Base-by-base conservation (phyloP, 2,329 filamentous ascomycete species). In the Monosporascus ibericus region DNA sequence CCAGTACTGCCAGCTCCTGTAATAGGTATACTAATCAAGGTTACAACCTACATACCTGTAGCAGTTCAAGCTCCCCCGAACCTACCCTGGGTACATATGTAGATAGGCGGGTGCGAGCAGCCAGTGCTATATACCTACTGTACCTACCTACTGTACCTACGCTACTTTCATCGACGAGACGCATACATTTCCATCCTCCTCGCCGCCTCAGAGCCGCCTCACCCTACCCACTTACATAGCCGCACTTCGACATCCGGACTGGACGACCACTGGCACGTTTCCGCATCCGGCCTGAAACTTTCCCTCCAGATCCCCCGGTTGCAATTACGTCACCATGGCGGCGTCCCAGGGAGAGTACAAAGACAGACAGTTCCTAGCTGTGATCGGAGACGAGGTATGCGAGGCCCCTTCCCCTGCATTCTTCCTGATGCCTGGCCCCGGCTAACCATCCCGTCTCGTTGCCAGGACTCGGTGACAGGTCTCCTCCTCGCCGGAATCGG, bases 401-500 rank as follows among this genome's bases (percentile, higher is more conserved):
- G 9, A 34, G 11, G 30, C 11, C 30, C n/a, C 17, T 17, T 15
- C 24, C n/a, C 48, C 44, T 27, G 6, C 24, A 37, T 14, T 34
- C 30, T 11, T 11, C 1, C 9, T 1, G 30, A 34, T 9, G 9
- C 11, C 4, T 14, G 9, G 11, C 42, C 22, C 42, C 6, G 49
- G 37, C 49, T 50, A 58, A 61, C 58, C 61, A 56, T 22, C 51
- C n/a, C n/a, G 34, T 42, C 55, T 52, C 44, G 55, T 38, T 42
- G 47, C 37, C 63, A 99, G 94, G 90, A 95, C 75, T 96, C 94
- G 47, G 92, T 97, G 53, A 99, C 94, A 18, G 94, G 94, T 58
- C 82, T 99, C 66, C 83, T 99, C 50, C 87, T 99, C 58, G 94
- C 94, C 51, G 94, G 94, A 62, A 90, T 99, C 67, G 94, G 94